Percentiles rank a stretch among this genome's conserved stretches.
phyloP scores from a whole-genome alignment of 2,329 filamentous ascomycete genomes.

The Sclerotiophoma versabilis region DNA sequence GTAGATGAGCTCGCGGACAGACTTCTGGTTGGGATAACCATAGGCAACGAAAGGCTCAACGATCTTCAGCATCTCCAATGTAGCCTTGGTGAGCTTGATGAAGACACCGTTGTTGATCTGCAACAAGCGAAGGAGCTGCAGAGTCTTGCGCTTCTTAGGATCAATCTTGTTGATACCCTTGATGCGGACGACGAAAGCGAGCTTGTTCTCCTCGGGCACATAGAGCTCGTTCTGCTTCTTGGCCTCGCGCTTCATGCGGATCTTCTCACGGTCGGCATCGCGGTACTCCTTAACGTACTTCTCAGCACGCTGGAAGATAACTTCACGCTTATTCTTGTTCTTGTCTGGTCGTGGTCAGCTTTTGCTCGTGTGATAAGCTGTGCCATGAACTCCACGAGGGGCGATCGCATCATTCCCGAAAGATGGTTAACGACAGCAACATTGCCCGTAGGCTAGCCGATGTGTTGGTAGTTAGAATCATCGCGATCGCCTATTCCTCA shows the following conservation, averaged over 20 bases:
- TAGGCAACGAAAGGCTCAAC: slow-evolving; percentile 99
- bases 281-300: slow-evolving; percentile 99
- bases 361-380: slow-evolving; percentile 9
- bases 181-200: slow-evolving; percentile 98
- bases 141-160: slow-evolving; percentile 99
- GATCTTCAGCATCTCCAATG: slow-evolving; percentile 93
- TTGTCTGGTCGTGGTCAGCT: slow-evolving; percentile 66
- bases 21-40: slow-evolving; percentile 99
- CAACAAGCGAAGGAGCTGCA: slow-evolving; percentile 98
- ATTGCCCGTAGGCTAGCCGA: slow-evolving; percentile 97
- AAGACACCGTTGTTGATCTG: slow-evolving; percentile 99
- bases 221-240: slow-evolving; percentile 94
- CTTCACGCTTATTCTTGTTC: slow-evolving; percentile 97
- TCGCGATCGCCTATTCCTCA: slow-evolving; percentile 48
- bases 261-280: slow-evolving; percentile 96
- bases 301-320: slow-evolving; percentile 99
- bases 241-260: slow-evolving; percentile 87
- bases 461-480: slow-evolving; percentile 88
- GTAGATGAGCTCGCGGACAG: slow-evolving; percentile 98
- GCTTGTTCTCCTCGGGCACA: slow-evolving; percentile 91
- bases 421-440: slow-evolving; percentile 99
- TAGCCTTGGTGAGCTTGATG: slow-evolving; percentile 96
- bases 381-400: slow-evolving; percentile 33
- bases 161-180: slow-evolving; percentile 99
- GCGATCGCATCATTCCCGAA: slow-evolving; percentile 86